Conservation (phyloP, 345 rosid genomes). For the Camelina neglecta region DNA sequence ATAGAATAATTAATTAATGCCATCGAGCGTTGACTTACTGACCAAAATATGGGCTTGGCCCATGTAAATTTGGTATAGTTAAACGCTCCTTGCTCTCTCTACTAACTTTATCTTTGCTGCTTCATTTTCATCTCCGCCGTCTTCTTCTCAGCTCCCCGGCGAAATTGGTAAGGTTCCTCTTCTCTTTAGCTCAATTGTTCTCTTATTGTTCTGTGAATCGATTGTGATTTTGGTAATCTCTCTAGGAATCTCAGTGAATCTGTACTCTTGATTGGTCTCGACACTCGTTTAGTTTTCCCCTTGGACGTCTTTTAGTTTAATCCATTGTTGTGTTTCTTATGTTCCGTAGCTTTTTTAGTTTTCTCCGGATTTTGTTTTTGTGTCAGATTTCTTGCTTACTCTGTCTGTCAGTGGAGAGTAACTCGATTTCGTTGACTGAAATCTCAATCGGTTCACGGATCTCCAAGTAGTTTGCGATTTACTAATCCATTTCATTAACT, state of each 20-base stretch:
- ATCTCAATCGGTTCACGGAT: constrained; percentile 15
- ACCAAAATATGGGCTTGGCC: constrained; percentile 37
- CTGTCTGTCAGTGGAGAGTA: not conserved
- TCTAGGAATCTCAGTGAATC: not conserved
- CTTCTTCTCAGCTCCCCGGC: constrained; percentile 22
- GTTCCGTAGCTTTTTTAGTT: constrained; percentile 10
- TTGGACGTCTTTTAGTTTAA: not conserved
- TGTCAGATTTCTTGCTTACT: constrained; percentile 12
- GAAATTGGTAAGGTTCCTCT: constrained; percentile 16
- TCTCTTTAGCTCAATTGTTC: not conserved
- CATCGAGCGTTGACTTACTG: constrained; percentile 20
- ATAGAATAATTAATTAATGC: not conserved
- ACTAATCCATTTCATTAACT: not conserved
- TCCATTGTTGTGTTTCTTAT: not conserved
- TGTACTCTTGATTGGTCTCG: not conserved
- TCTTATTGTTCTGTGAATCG: not conserved
- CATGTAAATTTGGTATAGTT: constrained; percentile 20
- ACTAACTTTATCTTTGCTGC: constrained; percentile 13
- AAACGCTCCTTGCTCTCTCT: constrained; percentile 12
- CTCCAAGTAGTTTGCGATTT: constrained; percentile 11
- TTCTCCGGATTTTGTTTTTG: not conserved
- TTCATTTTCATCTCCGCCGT: constrained; percentile 25
- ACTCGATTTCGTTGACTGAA: not conserved
- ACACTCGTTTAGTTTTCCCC: not conserved
- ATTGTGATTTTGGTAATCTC: not conserved